Evolutionary conservation across 345 rosid genomes (phyloP).

Genomic region (Odontarrhena argentea): DNA sequence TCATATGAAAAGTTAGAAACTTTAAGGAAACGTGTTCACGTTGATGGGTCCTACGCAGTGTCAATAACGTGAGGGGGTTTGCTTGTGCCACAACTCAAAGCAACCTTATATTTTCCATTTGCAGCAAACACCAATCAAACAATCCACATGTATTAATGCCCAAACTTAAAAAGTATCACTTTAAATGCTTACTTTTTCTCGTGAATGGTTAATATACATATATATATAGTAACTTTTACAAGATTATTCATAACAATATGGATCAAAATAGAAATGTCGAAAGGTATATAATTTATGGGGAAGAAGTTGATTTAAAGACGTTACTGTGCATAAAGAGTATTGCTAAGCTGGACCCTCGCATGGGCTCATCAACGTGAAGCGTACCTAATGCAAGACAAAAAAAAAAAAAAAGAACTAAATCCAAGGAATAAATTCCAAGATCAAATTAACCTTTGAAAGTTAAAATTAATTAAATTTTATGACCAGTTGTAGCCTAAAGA

Average conservation of each 20-base stretch:
- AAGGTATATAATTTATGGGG: slow-evolving; percentile 6
- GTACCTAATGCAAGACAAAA: slow-evolving; percentile 10
- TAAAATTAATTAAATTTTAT: no score
- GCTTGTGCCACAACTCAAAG: slow-evolving; percentile 38
- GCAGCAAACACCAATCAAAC: slow-evolving; percentile 31
- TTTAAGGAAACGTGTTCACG: slow-evolving; percentile 32
- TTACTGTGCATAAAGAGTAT: slow-evolving; percentile 17
- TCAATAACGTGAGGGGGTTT: slow-evolving; percentile 39
- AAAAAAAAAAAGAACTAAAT: no score
- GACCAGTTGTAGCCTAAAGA: no score
- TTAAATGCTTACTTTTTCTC: slow-evolving; percentile 3
- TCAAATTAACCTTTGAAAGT: no score
- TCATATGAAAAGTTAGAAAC: slow-evolving; percentile 25
- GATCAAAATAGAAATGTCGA: background rate
- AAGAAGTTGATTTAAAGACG: slow-evolving; percentile 16
- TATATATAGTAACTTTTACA: background rate
- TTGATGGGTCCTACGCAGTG: slow-evolving; percentile 36
- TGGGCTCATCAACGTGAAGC: slow-evolving; percentile 24
- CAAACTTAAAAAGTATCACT: background rate
- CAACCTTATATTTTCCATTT: slow-evolving; percentile 35
- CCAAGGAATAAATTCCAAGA: no score
- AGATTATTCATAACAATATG: background rate
- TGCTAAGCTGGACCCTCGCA: slow-evolving; percentile 17
- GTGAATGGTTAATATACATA: background rate
- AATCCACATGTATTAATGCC: background rate